Conservation (phyloP, 2,329 filamentous ascomycete species). For the Cladophialophora carrionii region DNA sequence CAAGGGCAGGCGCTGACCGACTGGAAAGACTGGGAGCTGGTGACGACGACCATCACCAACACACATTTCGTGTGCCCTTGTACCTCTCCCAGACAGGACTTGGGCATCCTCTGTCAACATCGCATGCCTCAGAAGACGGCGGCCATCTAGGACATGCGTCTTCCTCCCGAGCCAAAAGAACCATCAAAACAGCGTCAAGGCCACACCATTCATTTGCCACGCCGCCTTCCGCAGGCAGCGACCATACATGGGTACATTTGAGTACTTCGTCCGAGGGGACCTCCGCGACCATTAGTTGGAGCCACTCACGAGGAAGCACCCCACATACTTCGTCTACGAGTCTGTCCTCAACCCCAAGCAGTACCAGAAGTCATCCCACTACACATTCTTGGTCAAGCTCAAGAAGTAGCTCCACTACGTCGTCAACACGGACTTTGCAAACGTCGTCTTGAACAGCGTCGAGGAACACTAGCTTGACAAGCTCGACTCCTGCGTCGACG, state of each 20-base stretch:
- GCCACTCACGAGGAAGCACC: neutral
- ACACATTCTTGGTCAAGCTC: neutral
- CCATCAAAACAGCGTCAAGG: neutral
- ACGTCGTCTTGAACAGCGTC: neutral
- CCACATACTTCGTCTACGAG: neutral
- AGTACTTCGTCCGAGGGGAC: neutral
- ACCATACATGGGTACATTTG: neutral
- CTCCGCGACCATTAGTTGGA: neutral
- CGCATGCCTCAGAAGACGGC: neutral
- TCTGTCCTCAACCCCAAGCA: neutral
- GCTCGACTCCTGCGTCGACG: neutral
- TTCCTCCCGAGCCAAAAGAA: neutral
- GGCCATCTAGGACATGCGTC: neutral
- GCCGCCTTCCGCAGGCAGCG: neutral
- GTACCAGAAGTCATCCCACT: neutral
- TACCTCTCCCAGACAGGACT: neutral
- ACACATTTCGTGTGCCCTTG: constrained; percentile 11
- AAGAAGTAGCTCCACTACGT: constrained; percentile 5
- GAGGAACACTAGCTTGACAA: neutral
- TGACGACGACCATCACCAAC: constrained; percentile 15
- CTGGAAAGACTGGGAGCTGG: constrained; percentile 2
- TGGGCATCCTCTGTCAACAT: constrained; percentile 3
- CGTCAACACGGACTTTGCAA: neutral
- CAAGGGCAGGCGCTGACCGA: constrained; percentile 1
- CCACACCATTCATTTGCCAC: neutral